These are phyloP conservation scores for Penicillium atrosanguineum DNA, from an alignment of 495 filamentous ascomycete species.

Conservation along the genomic window DNA sequence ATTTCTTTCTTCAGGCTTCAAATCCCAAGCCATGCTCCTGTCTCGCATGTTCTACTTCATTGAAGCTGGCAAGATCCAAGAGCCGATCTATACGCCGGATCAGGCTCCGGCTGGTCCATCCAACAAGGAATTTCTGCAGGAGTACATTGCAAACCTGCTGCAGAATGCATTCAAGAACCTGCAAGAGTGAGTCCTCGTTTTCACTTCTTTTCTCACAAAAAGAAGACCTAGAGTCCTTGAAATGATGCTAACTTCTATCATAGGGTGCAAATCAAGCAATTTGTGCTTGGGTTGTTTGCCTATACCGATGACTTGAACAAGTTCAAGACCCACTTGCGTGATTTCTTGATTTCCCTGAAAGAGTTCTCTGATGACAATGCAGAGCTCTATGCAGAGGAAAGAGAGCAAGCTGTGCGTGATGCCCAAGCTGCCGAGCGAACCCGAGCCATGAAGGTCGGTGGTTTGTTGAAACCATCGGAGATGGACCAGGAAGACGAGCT, in stretches of 20 bases:
- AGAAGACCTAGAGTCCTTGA: not conserved
- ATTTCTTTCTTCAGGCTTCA: slow-evolving; percentile 62
- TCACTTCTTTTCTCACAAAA: not conserved
- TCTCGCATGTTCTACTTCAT: slow-evolving; percentile 96
- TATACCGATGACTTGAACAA: slow-evolving; percentile 76
- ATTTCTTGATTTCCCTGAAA: slow-evolving; percentile 95
- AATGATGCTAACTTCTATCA: slow-evolving; percentile 34
- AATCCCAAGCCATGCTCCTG: slow-evolving; percentile 88
- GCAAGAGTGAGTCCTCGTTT: slow-evolving; percentile 58
- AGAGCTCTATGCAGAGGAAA: slow-evolving; percentile 92
- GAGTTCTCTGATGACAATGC: slow-evolving; percentile 84
- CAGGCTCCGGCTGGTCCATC: slow-evolving; percentile 78
- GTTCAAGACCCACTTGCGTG: slow-evolving; percentile 91
- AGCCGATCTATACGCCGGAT: slow-evolving; percentile 79
- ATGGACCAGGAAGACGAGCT: slow-evolving; percentile 89
- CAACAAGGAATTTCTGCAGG: slow-evolving; percentile 85
- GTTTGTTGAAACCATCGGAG: slow-evolving; percentile 87
- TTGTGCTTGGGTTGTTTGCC: slow-evolving; percentile 82
- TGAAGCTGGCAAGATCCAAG: slow-evolving; percentile 78
- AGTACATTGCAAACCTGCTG: slow-evolving; percentile 81
- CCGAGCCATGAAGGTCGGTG: slow-evolving; percentile 86
- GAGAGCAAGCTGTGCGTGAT: slow-evolving; percentile 78
- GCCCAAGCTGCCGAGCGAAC: slow-evolving; percentile 79
- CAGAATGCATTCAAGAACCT: slow-evolving; percentile 92
- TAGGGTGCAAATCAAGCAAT: slow-evolving; percentile 81